Percentiles rank a stretch among this genome's conserved stretches.
phyloP scores from a whole-genome alignment of 2,329 filamentous ascomycete genomes.

The Aureobasidium sp. region DNA sequence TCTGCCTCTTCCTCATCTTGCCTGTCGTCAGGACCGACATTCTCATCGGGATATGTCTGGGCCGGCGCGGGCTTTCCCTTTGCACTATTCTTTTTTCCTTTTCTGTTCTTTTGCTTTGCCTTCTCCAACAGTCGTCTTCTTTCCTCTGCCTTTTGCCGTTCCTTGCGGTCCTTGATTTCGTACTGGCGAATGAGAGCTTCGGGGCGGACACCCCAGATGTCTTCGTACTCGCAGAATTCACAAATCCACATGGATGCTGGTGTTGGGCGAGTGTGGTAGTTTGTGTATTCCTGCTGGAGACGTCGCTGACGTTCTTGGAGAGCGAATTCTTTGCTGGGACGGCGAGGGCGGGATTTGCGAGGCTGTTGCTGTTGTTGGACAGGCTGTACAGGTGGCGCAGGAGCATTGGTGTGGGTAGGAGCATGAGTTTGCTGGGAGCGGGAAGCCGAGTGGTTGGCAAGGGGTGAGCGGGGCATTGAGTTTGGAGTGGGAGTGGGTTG shows the following conservation, averaged over 20 bases:
- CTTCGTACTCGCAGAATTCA: slow-evolving; percentile 96
- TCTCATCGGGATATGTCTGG: slow-evolving; percentile 15
- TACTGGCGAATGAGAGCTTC: slow-evolving; percentile 81
- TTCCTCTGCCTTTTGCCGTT: slow-evolving; percentile 78
- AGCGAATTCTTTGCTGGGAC: slow-evolving; percentile 61
- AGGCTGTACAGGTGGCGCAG: slow-evolving; percentile 20
- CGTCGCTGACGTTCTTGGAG: slow-evolving; percentile 71
- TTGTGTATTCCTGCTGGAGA: slow-evolving; percentile 67
- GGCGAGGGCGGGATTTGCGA: slow-evolving; percentile 52
- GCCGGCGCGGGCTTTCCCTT: slow-evolving; percentile 11
- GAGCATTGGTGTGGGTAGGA: background rate
- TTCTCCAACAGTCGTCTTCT: slow-evolving; percentile 80
- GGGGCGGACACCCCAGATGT: slow-evolving; percentile 84
- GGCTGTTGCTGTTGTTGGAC: slow-evolving; percentile 30
- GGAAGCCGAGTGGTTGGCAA: slow-evolving; percentile 21
- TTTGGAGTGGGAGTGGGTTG: slow-evolving; percentile 31
- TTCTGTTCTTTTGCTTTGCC: slow-evolving; percentile 86
- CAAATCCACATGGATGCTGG: slow-evolving; percentile 85
- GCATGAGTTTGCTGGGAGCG: slow-evolving; percentile 10
- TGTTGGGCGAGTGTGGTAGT: slow-evolving; percentile 64
- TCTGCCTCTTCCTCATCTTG: slow-evolving; percentile 15
- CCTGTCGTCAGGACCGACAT: background rate
- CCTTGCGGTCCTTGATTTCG: slow-evolving; percentile 85
- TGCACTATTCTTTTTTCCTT: slow-evolving; percentile 62
- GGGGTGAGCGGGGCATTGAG: background rate